phyloP scores from a whole-genome alignment of 805 yeast genomes.

The Ogataea angusta region DNA sequence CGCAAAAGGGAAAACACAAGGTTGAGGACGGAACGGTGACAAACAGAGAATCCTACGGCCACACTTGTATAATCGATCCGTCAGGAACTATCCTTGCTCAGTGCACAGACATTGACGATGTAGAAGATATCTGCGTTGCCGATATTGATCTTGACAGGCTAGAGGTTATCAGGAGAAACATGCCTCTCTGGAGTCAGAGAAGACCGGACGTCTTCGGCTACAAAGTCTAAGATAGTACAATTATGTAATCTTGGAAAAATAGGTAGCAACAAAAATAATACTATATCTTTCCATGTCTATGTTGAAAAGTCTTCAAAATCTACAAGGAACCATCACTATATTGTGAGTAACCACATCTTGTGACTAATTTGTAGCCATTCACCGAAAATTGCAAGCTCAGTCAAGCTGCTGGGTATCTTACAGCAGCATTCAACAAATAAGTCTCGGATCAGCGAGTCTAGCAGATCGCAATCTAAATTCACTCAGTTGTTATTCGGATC shows the following conservation, averaged over 20 bases:
- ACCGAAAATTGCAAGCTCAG: slow-evolving; percentile 22
- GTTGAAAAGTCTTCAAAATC: slow-evolving; percentile 43
- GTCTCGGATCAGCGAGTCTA: slow-evolving; percentile 1
- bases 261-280: background rate
- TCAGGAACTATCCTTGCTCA: slow-evolving; percentile 79
- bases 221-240: slow-evolving; percentile 22
- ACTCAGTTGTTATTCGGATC: slow-evolving; percentile 14
- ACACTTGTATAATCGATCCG: slow-evolving; percentile 83
- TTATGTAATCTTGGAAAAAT: slow-evolving; percentile 2
- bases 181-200: slow-evolving; percentile 79
- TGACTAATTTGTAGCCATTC: slow-evolving; percentile 23
- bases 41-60: slow-evolving; percentile 78
- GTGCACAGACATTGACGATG: slow-evolving; percentile 41
- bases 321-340: slow-evolving; percentile 45
- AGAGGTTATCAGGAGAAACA: slow-evolving; percentile 52
- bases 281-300: slow-evolving; percentile 38
- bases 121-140: slow-evolving; percentile 49
- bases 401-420: slow-evolving; percentile 5
- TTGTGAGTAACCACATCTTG: slow-evolving; percentile 28
- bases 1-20: slow-evolving; percentile 78
- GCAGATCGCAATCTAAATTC: slow-evolving; percentile 3
- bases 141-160: slow-evolving; percentile 58
- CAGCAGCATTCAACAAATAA: slow-evolving; percentile 9
- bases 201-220: slow-evolving; percentile 59
- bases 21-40: slow-evolving; percentile 39